Conservation (phyloP, 73 alveolate genomes). For the Paramecium caudatum region DNA sequence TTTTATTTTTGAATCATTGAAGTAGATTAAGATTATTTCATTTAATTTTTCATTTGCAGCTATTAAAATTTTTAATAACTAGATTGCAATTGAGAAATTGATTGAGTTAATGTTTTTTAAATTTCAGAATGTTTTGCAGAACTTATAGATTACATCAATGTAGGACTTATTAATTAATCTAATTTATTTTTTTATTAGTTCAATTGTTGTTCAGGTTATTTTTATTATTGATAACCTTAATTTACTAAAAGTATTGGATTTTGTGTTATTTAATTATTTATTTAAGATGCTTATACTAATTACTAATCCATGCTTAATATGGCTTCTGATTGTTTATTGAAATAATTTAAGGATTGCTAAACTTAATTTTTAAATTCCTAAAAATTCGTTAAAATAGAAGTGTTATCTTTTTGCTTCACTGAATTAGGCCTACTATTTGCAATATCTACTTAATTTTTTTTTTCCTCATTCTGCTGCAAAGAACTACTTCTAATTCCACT, state of each 20-base stretch:
- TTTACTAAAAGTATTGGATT: background rate
- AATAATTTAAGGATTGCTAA: slow-evolving; percentile 43
- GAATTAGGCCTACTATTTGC: slow-evolving; percentile 31
- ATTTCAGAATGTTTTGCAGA: slow-evolving; percentile 60
- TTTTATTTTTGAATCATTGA: background rate
- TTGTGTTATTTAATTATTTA: too few relatives aligned
- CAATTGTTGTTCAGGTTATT: background rate
- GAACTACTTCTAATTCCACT: slow-evolving; percentile 56
- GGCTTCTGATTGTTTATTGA: slow-evolving; percentile 37
- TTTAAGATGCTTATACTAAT: background rate
- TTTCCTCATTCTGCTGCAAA: slow-evolving; percentile 39
- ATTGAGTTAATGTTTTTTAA: slow-evolving; percentile 14
- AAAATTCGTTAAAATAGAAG: slow-evolving; percentile 5
- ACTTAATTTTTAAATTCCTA: slow-evolving; percentile 61
- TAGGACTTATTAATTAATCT: slow-evolving; percentile 62
- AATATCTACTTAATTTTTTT: background rate
- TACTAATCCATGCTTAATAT: background rate
- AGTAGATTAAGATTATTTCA: background rate
- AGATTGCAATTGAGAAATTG: slow-evolving; percentile 49
- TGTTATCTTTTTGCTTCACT: background rate
- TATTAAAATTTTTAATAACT: slow-evolving; percentile 53
- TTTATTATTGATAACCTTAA: background rate
- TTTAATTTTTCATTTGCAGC: slow-evolving; percentile 18
- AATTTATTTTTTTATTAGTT: slow-evolving; percentile 30
- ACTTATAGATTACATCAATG: slow-evolving; percentile 14